Evolutionary conservation across 177 flowering plant species (phyloP).

Genomic region (Vitis hybrid): DNA sequence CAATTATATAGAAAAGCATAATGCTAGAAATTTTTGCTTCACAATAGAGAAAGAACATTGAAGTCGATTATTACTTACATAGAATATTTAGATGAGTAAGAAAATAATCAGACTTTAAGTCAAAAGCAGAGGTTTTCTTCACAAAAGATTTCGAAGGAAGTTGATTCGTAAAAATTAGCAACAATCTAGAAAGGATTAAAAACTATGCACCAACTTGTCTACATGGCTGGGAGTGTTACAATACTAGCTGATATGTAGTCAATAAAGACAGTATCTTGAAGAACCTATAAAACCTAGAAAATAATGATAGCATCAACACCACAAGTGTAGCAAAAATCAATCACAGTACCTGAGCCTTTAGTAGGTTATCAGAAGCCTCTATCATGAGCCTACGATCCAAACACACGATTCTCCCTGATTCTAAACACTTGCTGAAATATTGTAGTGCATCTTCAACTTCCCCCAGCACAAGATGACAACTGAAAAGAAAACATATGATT

Average conservation of each 20-base stretch:
- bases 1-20: no score
- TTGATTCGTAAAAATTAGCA: no score
- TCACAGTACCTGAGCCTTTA: slow-evolving; percentile 67
- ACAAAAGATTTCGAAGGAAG: no score
- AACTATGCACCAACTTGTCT: no score
- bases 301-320: slow-evolving; percentile 6
- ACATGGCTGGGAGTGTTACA: no score
- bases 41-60: no score
- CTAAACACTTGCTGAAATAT: slow-evolving; percentile 51
- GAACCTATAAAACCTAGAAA: not conserved
- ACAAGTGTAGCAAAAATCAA: slow-evolving; percentile 1
- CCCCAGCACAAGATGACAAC: slow-evolving; percentile 82
- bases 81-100: no score
- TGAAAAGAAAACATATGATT: slow-evolving; percentile 19
- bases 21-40: no score
- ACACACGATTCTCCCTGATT: slow-evolving; percentile 44
- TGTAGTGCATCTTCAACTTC: slow-evolving; percentile 62
- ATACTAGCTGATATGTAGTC: not conserved
- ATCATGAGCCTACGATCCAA: slow-evolving; percentile 63
- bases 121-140: no score
- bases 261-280: not conserved
- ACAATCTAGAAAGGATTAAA: no score
- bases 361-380: slow-evolving; percentile 79
- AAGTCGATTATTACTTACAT: no score
- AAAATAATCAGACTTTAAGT: no score